Evolutionary conservation across 352 stramenopile species (phyloP), one percentile per base, ranked within the genome.

Genomic region (Phytophthora macrochlamydospora): DNA sequence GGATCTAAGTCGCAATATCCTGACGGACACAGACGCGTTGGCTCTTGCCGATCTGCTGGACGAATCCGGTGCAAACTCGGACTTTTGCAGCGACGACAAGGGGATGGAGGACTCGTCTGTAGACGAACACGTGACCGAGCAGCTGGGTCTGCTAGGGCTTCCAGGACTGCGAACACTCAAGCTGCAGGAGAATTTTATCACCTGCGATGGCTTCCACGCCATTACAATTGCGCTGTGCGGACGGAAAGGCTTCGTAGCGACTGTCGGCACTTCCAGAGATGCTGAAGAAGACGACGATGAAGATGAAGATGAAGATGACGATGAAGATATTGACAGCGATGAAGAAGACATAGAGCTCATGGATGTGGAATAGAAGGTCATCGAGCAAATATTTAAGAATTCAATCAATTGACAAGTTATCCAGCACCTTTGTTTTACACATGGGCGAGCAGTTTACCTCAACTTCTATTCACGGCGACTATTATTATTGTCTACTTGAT

Each of bases 131-230:
- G 57, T 63, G 29, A 49, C 49, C 29, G 45, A 53, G 18, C 18
- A 24, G 18, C 18, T 24, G 18, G 18, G 18, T 24, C 18, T 24
- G 18, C 30, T 65, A 30, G 57, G 50, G 51, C 63, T 84, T 1
- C 67, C 69, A 1, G 30, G 49, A 7, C 62, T 90, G 2, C 52
- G 67, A 8, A 58, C 38, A 0, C 42, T 90, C 4, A 65, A 76
- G 33, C 62, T 92, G 14, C 62, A 82, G 30, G 84, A 89, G 33
- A 92, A 92, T 51, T 92, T 83, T 40, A 90, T 92, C 54, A 83
- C 79, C 4, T 79, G 75, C 30, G 70, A 81, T n/a, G 81, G 81
- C 12, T 89, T 90, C 50, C 69, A 84, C 37, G 79, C 78, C 14
- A 77, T 92, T 31, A 73, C 77, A 2, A 85, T 85, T 59, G 72